phyloP scores from a whole-genome alignment of 345 rosid species.

The Sisymbrium irio region DNA sequence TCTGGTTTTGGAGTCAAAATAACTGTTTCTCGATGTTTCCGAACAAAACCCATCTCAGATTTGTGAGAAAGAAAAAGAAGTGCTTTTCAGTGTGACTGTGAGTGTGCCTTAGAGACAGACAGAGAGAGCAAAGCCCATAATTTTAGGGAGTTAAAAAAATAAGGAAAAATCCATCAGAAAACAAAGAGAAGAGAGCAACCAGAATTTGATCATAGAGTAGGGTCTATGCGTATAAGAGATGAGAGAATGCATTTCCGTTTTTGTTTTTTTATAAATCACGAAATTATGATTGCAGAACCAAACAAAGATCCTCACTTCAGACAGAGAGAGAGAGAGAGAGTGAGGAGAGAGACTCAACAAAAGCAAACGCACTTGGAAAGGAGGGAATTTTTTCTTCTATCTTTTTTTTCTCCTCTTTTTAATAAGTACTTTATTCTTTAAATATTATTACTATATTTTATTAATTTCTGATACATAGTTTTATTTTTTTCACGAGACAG shows the following conservation, averaged over 20 bases:
- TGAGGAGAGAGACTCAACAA: slow-evolving; percentile 31
- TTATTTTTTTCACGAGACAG: slow-evolving; percentile 64
- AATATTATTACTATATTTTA: too few relatives aligned
- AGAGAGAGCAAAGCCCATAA: slow-evolving; percentile 26
- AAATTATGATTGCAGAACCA: slow-evolving; percentile 38
- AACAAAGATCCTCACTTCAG: slow-evolving; percentile 42
- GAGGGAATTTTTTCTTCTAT: slow-evolving; percentile 31
- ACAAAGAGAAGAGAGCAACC: slow-evolving; percentile 39
- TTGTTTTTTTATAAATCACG: slow-evolving; percentile 11
- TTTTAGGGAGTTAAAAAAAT: slow-evolving; percentile 12
- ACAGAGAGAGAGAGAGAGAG: slow-evolving; percentile 23
- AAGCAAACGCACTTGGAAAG: slow-evolving; percentile 38
- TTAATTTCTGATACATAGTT: slow-evolving; percentile 29
- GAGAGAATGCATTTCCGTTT: slow-evolving; percentile 15
- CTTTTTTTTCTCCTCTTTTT: neutral
- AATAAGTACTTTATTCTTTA: neutral
- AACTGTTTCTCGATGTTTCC: slow-evolving; percentile 20
- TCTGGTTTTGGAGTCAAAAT: slow-evolving; percentile 32
- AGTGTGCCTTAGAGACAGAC: slow-evolving; percentile 10
- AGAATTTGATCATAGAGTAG: slow-evolving; percentile 35
- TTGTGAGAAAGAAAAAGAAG: slow-evolving; percentile 16
- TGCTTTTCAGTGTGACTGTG: slow-evolving; percentile 34
- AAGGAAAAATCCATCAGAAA: slow-evolving; percentile 26
- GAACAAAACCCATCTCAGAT: slow-evolving; percentile 37
- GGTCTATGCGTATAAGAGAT: slow-evolving; percentile 25